Evolutionary conservation across 768 basidiomycete genomes (phyloP).

Genomic region (Termitomyces eurrhizus): DNA sequence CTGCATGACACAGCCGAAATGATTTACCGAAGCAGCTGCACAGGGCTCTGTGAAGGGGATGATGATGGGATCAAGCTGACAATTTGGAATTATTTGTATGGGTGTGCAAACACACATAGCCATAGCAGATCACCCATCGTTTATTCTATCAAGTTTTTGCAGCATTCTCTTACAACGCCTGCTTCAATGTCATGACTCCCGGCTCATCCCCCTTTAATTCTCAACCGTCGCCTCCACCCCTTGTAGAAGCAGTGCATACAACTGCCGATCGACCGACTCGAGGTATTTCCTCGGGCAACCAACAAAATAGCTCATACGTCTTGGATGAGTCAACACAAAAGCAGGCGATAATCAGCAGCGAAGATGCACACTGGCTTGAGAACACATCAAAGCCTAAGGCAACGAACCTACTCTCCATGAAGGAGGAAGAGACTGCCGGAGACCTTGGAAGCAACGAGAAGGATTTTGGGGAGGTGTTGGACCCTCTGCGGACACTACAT

Average conservation of each 20-base stretch:
- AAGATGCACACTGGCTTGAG: constrained; percentile 6
- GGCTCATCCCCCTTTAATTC: constrained; percentile 8
- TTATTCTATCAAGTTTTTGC: constrained; percentile 2
- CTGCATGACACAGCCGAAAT: neutral
- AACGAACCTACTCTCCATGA: neutral
- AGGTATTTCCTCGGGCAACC: neutral
- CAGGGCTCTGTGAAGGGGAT: no score
- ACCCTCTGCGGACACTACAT: constrained; percentile 10
- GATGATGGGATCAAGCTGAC: neutral
- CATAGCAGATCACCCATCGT: neutral
- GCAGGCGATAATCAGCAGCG: constrained; percentile 22
- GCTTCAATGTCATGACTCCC: constrained; percentile 24
- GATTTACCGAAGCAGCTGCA: neutral
- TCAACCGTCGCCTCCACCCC: neutral
- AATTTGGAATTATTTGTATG: constrained; percentile 2
- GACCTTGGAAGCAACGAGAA: constrained; percentile 3
- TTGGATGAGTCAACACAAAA: constrained; percentile 19
- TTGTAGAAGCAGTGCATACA: constrained; percentile 1
- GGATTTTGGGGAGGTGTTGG: constrained; percentile 4
- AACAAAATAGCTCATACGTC: neutral
- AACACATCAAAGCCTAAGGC: constrained; percentile 1
- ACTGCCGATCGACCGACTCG: neutral
- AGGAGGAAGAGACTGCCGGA: neutral
- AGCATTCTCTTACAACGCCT: neutral
- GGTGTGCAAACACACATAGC: neutral